Base-by-base conservation (phyloP, 345 rosid species). In the Aegle marmelos region DNA sequence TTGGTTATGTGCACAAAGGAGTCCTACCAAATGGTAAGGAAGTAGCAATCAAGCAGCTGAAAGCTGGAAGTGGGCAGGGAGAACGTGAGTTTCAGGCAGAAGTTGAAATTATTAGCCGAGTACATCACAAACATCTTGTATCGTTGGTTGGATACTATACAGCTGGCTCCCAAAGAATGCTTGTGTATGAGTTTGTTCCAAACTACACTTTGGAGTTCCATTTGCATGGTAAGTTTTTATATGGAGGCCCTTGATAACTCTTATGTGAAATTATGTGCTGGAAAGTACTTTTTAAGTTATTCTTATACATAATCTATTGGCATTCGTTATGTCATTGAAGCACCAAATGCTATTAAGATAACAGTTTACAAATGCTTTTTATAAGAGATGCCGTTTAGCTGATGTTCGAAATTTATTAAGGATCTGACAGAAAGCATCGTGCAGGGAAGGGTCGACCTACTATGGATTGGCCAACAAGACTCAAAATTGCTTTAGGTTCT, bases 401-500 rank as follows among this genome's bases (percentile, higher is more conserved):
- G 34, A 33, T 25, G 48, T 41, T 13, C 70, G 50, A 41, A 41
- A 41, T 41, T 41, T 9, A 28, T 64, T 72, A 72, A 62, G 27
- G 48, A 68, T 72, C 76, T 70, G 70, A 80, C 73, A 11, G 16
- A 78, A 73, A 69, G 31, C 14, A 54, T 58, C 24, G 76, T 88
- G 78, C 88, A 91, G 98, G 86, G 14, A 87, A 87, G 56, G 94
- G 89, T 61, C 85, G 88, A 5, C 98, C 97, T n/a, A 82, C 88
- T 5, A 91, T 93, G 94, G 92, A 89, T 68, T 95, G 94, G 94
- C 72, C 83, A 2, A 85, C 95, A 2, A 90, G 98, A 75, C 79
- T 90, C 76, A 92, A 77, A 84, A 92, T 95, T 78, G 98, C 98
- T 7, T 73, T 92, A 84, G 98, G 98, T 34, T 89, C 99, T 81